Percentiles rank a stretch among this genome's conserved stretches.
phyloP scores from a whole-genome alignment of 2,329 filamentous ascomycete genomes.

The Periconia macrospinosa region DNA sequence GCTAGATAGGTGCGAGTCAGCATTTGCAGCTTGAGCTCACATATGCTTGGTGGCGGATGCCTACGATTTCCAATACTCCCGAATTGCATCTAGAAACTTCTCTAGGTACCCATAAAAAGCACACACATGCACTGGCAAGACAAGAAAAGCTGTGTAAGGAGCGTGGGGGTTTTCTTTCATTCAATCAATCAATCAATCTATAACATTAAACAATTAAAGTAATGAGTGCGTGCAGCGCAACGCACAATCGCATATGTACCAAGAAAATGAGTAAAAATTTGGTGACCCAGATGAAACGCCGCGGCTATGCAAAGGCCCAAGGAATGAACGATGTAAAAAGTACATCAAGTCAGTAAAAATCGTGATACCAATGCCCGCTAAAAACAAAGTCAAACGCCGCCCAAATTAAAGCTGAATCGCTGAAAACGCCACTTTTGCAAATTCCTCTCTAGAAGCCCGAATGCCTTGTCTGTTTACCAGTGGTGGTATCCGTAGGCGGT shows the following conservation, averaged over 20 bases:
- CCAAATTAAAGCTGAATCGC: neutral
- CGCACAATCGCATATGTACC: neutral
- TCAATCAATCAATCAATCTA: neutral
- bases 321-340: slow-evolving; percentile 15
- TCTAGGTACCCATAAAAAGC: neutral
- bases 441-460: neutral
- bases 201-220: neutral
- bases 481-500: slow-evolving; percentile 6
- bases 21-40: no score
- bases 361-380: neutral
- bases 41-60: no score
- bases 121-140: neutral
- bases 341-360: slow-evolving; percentile 5
- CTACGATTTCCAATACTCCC: no score
- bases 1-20: no score
- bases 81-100: no score
- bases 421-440: slow-evolving; percentile 8
- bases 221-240: neutral
- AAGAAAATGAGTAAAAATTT: neutral
- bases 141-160: slow-evolving; percentile 1
- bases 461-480: neutral
- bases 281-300: slow-evolving; percentile 15
- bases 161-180: slow-evolving; percentile 1
- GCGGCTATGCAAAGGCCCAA: slow-evolving; percentile 25
- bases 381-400: neutral